Percentiles rank a stretch among this genome's conserved stretches.
These are phyloP conservation scores for Trypanosoma conorhini DNA, from an alignment of 208 protist genomes.

Conservation along the genomic window DNA sequence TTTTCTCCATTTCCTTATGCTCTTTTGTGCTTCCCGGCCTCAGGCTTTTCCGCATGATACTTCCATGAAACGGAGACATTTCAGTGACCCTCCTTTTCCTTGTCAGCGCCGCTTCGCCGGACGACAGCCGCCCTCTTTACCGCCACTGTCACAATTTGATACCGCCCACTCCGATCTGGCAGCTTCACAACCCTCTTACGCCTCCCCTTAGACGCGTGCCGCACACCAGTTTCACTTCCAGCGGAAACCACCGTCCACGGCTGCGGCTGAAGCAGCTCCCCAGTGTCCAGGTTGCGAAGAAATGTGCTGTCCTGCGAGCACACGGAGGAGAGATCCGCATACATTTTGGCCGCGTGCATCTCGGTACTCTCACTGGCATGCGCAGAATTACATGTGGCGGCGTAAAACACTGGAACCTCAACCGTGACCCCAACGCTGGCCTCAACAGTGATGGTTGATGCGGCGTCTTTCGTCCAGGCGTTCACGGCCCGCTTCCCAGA, in stretches of 20 bases:
- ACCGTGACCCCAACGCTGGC: background rate
- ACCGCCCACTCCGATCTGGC: background rate
- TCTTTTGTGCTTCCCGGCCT: background rate
- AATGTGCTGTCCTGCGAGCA: conserved; percentile 34
- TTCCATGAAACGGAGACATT: background rate
- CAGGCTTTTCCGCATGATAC: background rate
- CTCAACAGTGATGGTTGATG: conserved; percentile 15
- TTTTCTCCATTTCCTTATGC: background rate
- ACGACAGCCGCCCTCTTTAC: conserved; percentile 4
- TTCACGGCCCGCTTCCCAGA: background rate
- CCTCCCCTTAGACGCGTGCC: background rate
- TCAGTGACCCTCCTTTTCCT: background rate
- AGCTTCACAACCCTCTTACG: conserved; percentile 15
- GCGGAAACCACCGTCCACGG: background rate
- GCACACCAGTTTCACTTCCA: background rate
- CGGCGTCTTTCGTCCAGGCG: background rate
- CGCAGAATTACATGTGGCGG: background rate
- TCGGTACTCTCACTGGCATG: background rate
- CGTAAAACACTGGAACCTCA: conserved; percentile 17
- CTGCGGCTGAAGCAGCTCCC: conserved; percentile 22
- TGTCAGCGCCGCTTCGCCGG: background rate
- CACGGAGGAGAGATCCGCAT: conserved; percentile 40
- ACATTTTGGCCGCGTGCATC: background rate
- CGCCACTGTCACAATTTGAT: conserved; percentile 19
- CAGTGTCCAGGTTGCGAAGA: conserved; percentile 26